A percentile compares a stretch with the other conserved stretches of the same genome.
phyloP scores from a whole-genome alignment of 2,329 filamentous ascomycete genomes.

The Fusarium citri region DNA sequence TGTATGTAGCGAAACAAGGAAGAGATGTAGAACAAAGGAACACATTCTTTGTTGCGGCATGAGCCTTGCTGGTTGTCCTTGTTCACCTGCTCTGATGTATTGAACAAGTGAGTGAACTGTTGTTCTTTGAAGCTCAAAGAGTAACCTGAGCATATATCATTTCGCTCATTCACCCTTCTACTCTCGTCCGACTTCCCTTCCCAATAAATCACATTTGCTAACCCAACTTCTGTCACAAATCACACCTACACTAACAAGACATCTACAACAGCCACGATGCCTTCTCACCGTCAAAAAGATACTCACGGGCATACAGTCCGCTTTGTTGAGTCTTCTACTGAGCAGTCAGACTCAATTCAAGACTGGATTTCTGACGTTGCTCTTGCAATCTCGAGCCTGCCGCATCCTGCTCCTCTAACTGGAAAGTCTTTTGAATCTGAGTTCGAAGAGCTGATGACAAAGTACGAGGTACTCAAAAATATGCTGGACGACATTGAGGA shows the following conservation, averaged over 20 bases:
- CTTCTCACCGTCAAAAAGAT: background rate
- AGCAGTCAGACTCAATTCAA: background rate
- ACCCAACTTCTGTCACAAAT: background rate
- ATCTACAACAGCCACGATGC: background rate
- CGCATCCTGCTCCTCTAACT: background rate
- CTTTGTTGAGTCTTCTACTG: fast-evolving
- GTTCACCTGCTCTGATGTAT: too few relatives aligned
- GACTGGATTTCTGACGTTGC: background rate
- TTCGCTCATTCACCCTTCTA: background rate
- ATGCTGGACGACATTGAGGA: background rate
- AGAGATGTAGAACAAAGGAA: background rate
- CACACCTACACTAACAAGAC: background rate
- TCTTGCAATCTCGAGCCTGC: background rate
- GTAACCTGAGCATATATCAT: background rate
- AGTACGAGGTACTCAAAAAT: background rate
- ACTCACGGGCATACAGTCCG: too few relatives aligned
- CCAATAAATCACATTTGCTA: background rate
- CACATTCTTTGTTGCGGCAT: fast-evolving
- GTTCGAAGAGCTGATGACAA: background rate
- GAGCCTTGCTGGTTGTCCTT: too few relatives aligned
- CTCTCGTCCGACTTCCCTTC: too few relatives aligned
- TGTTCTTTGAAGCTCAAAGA: background rate
- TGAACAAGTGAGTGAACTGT: background rate
- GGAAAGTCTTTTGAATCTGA: background rate
- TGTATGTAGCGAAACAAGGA: too few relatives aligned